phyloP scores from a whole-genome alignment of 2,329 filamentous ascomycete genomes.

The Mollisia scopiformis region DNA sequence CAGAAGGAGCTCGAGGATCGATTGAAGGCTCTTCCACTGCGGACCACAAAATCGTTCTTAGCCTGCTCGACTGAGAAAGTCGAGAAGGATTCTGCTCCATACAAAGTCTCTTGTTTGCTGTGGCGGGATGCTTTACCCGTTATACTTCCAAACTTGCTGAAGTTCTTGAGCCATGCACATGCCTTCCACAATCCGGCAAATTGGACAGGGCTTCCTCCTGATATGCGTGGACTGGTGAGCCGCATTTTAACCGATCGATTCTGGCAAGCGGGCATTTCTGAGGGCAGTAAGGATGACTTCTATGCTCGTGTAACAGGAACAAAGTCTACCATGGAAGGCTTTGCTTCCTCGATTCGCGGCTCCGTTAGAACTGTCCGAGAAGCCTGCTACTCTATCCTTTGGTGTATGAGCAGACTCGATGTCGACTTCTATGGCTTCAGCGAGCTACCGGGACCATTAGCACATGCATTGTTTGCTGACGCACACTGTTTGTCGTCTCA shows the following conservation, averaged over 20 bases:
- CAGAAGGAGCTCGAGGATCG: slow-evolving; percentile 80
- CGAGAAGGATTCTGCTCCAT: slow-evolving; percentile 71
- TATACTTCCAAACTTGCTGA: slow-evolving; percentile 84
- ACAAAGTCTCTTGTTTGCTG: slow-evolving; percentile 75
- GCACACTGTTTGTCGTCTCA: slow-evolving; percentile 85
- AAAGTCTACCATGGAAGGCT: slow-evolving; percentile 86
- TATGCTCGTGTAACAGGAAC: slow-evolving; percentile 90
- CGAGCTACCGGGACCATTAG: slow-evolving; percentile 81
- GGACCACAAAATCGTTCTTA: slow-evolving; percentile 89
- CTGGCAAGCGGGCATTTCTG: slow-evolving; percentile 97
- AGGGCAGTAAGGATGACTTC: slow-evolving; percentile 94
- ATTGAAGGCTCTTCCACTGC: slow-evolving; percentile 77
- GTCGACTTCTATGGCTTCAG: slow-evolving; percentile 88
- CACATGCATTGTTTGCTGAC: slow-evolving; percentile 82
- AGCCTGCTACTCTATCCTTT: slow-evolving; percentile 91
- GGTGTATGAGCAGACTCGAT: slow-evolving; percentile 87
- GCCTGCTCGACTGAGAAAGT: slow-evolving; percentile 90
- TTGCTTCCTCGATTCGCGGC: slow-evolving; percentile 90
- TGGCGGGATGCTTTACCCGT: slow-evolving; percentile 83
- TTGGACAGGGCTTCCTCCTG: slow-evolving; percentile 76
- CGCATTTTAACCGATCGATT: slow-evolving; percentile 92
- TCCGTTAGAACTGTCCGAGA: slow-evolving; percentile 89
- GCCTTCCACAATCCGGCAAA: slow-evolving; percentile 86
- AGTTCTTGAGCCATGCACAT: slow-evolving; percentile 87
- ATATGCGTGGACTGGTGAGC: slow-evolving; percentile 77